phyloP scores from a whole-genome alignment of 805 yeast genomes.

The Ogataea methanolica region DNA sequence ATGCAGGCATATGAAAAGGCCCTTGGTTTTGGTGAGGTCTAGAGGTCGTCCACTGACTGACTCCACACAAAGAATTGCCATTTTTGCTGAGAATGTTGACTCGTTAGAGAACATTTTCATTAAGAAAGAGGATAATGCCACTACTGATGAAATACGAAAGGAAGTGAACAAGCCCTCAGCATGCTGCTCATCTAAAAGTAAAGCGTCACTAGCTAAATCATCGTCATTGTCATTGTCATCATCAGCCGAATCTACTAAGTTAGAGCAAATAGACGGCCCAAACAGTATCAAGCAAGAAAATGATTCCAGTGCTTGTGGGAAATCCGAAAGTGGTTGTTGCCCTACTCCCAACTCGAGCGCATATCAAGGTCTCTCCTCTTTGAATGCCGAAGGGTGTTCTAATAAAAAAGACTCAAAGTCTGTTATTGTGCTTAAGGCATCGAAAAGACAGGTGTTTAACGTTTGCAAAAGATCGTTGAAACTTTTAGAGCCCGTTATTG shows the following conservation, averaged over 20 bases:
- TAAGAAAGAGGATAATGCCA: background rate
- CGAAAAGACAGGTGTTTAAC: slow-evolving; percentile 32
- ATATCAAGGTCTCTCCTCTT: background rate
- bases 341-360: background rate
- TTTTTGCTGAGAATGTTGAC: slow-evolving; percentile 39
- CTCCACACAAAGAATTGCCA: slow-evolving; percentile 55
- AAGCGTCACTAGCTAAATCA: background rate
- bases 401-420: slow-evolving; percentile 12
- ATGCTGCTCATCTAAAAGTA: slow-evolving; percentile 1
- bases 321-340: no score
- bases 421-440: slow-evolving; percentile 30
- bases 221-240: no score
- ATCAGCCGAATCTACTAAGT: no score
- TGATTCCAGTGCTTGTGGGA: background rate
- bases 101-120: background rate
- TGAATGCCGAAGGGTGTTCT: background rate
- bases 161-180: slow-evolving; percentile 1
- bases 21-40: slow-evolving; percentile 80
- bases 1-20: slow-evolving; percentile 77
- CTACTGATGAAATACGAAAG: background rate
- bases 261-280: no score
- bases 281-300: background rate
- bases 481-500: slow-evolving; percentile 30
- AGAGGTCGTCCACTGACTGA: slow-evolving; percentile 79
- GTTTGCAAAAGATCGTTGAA: slow-evolving; percentile 31